A percentile compares a stretch with the other conserved stretches of the same genome.
Evolutionary conservation across 2,329 filamentous ascomycete genomes (phyloP).

Genomic region (Lachnellula hyalina): DNA sequence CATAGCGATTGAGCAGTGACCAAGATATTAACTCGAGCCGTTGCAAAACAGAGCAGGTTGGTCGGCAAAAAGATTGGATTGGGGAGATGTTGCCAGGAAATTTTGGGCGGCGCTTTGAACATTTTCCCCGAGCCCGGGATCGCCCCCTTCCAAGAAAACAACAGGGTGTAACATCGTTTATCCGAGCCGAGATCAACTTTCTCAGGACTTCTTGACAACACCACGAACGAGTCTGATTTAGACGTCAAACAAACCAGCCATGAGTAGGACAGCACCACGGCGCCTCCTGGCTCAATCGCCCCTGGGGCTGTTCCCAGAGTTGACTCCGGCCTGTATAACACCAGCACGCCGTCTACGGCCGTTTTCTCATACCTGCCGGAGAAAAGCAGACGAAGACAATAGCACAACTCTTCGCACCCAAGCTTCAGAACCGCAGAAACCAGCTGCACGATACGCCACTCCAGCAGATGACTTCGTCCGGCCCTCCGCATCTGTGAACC

Average conservation of each 20-base stretch:
- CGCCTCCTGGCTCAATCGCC: constrained; percentile 28
- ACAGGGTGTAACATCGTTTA: neutral
- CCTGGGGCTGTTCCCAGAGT: constrained; percentile 11
- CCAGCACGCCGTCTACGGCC: constrained; percentile 21
- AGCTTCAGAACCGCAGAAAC: neutral
- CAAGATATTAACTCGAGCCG: constrained; percentile 6
- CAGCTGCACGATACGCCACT: neutral
- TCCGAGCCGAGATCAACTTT: constrained; percentile 26
- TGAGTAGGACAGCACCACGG: constrained; percentile 27
- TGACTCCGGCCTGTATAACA: constrained; percentile 3
- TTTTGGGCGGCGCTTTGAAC: constrained; percentile 18
- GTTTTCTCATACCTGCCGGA: constrained; percentile 32
- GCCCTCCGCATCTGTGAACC: constrained; percentile 13
- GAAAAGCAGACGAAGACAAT: constrained; percentile 17
- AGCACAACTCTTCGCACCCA: neutral
- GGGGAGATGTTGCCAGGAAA: constrained; percentile 14
- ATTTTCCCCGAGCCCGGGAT: constrained; percentile 24
- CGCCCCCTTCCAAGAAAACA: neutral
- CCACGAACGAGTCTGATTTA: neutral
- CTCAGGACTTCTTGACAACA: constrained; percentile 9
- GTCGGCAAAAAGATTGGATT: constrained; percentile 2
- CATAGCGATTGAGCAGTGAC: constrained; percentile 21
- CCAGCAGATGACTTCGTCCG: neutral
- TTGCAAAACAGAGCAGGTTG: constrained; percentile 3
- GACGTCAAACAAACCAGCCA: constrained; percentile 15